Percentiles rank a stretch among this genome's conserved stretches.
phyloP scores from a whole-genome alignment of 257 asterid species.

The Solanum dulcamara region DNA sequence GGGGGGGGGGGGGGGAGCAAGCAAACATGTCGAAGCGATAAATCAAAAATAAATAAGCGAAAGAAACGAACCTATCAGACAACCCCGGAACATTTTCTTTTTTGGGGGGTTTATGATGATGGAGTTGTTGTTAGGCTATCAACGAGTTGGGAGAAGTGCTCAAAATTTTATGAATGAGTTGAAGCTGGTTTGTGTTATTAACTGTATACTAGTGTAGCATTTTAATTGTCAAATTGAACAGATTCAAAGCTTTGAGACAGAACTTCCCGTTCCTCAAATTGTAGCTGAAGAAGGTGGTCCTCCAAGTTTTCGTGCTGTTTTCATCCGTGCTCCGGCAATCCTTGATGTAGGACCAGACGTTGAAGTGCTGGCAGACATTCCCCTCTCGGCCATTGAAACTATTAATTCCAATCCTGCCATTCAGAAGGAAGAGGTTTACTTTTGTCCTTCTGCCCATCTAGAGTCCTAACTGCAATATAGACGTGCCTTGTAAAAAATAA shows the following conservation, averaged over 20 bases:
- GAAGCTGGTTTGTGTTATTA: neutral
- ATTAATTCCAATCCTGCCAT: constrained; percentile 13
- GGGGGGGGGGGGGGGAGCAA: too few relatives aligned
- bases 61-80: too few relatives aligned
- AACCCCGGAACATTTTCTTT: too few relatives aligned
- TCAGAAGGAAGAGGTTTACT: constrained; percentile 36
- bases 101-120: neutral
- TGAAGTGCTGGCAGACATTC: constrained; percentile 68
- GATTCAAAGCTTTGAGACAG: constrained; percentile 96
- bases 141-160: neutral
- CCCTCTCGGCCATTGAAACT: constrained; percentile 31
- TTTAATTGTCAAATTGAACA: constrained; percentile 16
- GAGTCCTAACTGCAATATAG: neutral
- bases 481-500: neutral
- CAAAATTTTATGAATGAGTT: neutral
- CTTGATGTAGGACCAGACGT: constrained; percentile 90
- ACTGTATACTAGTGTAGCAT: neutral
- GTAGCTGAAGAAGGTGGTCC: constrained; percentile 91
- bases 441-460: neutral
- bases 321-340: constrained; percentile 87
- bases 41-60: too few relatives aligned
- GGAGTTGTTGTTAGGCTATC: neutral
- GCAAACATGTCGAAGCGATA: too few relatives aligned
- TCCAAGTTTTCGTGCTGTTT: constrained; percentile 73
- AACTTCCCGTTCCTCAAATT: constrained; percentile 60